These are phyloP conservation scores for Botrytis fabae DNA, from an alignment of 2,329 filamentous ascomycete genomes.

Conservation along the genomic window DNA sequence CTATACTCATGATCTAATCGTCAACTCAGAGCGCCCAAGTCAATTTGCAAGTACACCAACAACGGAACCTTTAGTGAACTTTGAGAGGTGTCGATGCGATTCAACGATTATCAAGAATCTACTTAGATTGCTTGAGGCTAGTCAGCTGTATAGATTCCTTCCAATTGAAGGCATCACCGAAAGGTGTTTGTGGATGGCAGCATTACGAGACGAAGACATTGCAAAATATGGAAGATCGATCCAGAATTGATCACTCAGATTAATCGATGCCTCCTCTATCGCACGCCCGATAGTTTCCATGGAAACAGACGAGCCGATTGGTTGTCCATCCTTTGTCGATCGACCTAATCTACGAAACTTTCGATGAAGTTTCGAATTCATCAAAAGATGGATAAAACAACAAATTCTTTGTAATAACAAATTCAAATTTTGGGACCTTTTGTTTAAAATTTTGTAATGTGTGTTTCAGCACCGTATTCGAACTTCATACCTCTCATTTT, in stretches of 20 bases:
- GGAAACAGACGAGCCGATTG: background rate
- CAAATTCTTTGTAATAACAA: conserved; percentile 23
- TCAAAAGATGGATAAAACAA: conserved; percentile 15
- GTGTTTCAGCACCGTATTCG: conserved; percentile 18
- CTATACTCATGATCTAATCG: conserved; percentile 81
- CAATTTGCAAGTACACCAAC: conserved; percentile 68
- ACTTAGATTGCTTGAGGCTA: conserved; percentile 75
- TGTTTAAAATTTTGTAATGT: conserved; percentile 25
- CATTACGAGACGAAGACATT: conserved; percentile 75
- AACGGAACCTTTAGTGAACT: conserved; percentile 73
- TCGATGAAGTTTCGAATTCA: conserved; percentile 11
- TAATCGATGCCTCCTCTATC: background rate
- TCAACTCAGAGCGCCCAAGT: conserved; percentile 76
- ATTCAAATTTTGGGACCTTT: conserved; percentile 23
- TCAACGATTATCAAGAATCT: conserved; percentile 79
- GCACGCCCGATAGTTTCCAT: background rate
- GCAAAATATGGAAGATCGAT: conserved; percentile 44
- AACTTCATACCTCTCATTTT: conserved; percentile 23
- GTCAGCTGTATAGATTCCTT: conserved; percentile 70
- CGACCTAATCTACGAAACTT: conserved; percentile 7
- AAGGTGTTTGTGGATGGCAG: conserved; percentile 82
- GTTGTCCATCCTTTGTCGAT: background rate
- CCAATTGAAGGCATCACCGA: conserved; percentile 76
- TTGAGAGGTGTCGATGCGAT: conserved; percentile 75
- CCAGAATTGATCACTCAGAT: conserved; percentile 33